Evolutionary conservation across 352 stramenopile species (phyloP).

Genomic region (Globisporangium iwayamae): DNA sequence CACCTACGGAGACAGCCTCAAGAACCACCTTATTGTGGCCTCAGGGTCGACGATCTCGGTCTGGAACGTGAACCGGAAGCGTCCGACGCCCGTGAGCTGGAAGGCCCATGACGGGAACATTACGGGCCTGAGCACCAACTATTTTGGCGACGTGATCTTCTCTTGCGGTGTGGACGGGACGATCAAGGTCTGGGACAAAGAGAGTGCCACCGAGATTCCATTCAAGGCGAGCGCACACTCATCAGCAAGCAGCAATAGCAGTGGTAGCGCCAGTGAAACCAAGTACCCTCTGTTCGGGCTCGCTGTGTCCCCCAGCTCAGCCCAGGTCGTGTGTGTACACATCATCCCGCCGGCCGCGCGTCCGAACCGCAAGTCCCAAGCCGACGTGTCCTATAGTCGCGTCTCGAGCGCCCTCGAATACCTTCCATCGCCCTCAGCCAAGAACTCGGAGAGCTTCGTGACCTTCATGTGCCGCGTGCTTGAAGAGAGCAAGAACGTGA

Average conservation of each 20-base stretch:
- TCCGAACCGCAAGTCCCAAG: constrained; percentile 77
- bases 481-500: constrained; percentile 47
- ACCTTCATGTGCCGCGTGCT: constrained; percentile 49
- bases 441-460: constrained; percentile 36
- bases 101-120: constrained; percentile 70
- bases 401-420: constrained; percentile 74
- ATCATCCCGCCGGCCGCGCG: constrained; percentile 75
- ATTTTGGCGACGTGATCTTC: constrained; percentile 64
- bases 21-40: constrained; percentile 53
- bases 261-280: constrained; percentile 6
- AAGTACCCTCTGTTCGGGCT: constrained; percentile 76
- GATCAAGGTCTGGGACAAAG: constrained; percentile 63
- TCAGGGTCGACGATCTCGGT: constrained; percentile 68
- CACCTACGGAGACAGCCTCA: constrained; percentile 48
- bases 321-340: constrained; percentile 60
- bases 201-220: constrained; percentile 26
- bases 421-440: constrained; percentile 54
- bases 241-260: neutral
- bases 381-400: constrained; percentile 80
- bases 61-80: constrained; percentile 65
- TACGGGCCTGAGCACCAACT: constrained; percentile 51
- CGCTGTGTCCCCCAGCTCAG: constrained; percentile 64
- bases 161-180: constrained; percentile 57
- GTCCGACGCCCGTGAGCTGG: constrained; percentile 31
- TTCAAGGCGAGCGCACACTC: constrained; percentile 11